These are phyloP conservation scores for Thalassia testudinum DNA, from an alignment of 116 monocot species.

Conservation along the genomic window DNA sequence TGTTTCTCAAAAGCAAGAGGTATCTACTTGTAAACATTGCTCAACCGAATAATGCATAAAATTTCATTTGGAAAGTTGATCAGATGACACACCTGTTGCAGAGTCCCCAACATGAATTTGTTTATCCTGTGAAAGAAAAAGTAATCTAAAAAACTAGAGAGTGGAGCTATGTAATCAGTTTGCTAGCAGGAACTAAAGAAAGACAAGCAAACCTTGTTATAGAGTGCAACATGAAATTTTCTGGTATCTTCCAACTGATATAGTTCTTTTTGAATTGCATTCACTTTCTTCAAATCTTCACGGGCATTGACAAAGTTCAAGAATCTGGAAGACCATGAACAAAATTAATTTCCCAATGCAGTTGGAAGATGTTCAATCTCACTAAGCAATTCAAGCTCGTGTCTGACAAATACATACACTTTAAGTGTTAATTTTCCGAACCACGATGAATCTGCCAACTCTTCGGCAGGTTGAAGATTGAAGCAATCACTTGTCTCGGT, in stretches of 20 bases:
- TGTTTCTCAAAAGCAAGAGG: too few species aligned
- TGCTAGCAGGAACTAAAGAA: not conserved
- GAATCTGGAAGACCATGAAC: constrained; percentile 33
- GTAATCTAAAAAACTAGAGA: not conserved
- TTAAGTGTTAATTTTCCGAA: too few species aligned
- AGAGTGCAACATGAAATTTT: constrained; percentile 65
- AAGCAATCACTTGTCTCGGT: too few species aligned
- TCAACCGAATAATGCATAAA: too few species aligned
- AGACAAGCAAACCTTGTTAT: constrained; percentile 52
- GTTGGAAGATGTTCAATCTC: too few species aligned
- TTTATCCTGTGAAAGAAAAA: constrained; percentile 27
- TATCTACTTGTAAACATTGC: too few species aligned
- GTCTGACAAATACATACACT: too few species aligned
- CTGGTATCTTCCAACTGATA: constrained; percentile 77
- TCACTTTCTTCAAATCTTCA: constrained; percentile 34
- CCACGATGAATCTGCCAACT: too few species aligned
- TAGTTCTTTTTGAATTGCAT: constrained; percentile 55
- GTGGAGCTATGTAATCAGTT: not conserved
- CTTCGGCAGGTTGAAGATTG: too few species aligned
- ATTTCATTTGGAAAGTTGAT: not conserved
- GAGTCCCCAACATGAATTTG: constrained; percentile 9
- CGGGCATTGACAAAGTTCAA: constrained; percentile 44
- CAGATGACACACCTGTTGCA: constrained; percentile 26
- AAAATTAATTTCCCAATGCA: too few species aligned
- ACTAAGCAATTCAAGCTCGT: too few species aligned